A percentile compares a stretch with the other conserved stretches of the same genome.
These are phyloP conservation scores for Takashimella tepidaria DNA, from an alignment of 1,284 basidiomycete genomes.

Conservation along the genomic window DNA sequence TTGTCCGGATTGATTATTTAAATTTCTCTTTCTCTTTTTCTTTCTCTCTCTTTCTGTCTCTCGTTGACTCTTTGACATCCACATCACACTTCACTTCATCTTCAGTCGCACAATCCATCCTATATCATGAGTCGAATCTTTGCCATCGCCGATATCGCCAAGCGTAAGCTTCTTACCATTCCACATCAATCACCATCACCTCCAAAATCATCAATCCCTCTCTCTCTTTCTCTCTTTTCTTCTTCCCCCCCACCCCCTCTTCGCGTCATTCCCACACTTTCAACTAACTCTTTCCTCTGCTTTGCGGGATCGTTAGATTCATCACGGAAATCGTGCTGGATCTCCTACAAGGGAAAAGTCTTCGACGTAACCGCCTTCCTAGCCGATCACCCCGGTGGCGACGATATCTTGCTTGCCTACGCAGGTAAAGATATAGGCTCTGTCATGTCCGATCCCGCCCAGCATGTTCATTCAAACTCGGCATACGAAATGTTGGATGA, in stretches of 20 bases:
- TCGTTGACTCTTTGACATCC: background rate
- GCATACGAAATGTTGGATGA: conserved; percentile 92
- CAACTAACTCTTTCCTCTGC: background rate
- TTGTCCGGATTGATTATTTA: no score
- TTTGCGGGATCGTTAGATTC: no score
- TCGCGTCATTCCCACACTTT: background rate
- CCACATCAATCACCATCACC: background rate
- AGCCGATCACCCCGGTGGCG: conserved; percentile 52
- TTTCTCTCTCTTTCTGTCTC: background rate
- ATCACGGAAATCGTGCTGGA: conserved; percentile 35
- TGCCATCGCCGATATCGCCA: conserved; percentile 37
- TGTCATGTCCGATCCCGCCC: conserved; percentile 74
- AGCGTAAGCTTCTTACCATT: conserved; percentile 30
- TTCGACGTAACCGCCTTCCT: conserved; percentile 53
- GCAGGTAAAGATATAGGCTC: conserved; percentile 78
- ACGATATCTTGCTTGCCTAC: conserved; percentile 55
- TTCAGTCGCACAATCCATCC: background rate
- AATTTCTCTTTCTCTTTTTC: background rate
- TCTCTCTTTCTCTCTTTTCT: background rate
- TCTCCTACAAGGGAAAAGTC: conserved; percentile 49
- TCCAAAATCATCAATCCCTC: background rate
- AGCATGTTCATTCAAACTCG: conserved; percentile 88
- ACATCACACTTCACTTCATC: background rate
- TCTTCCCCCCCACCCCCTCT: background rate
- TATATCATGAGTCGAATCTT: conserved; percentile 24